phyloP scores from a whole-genome alignment of 192 early-diverging fungal genomes.

The Linnemannia schmuckeri region DNA sequence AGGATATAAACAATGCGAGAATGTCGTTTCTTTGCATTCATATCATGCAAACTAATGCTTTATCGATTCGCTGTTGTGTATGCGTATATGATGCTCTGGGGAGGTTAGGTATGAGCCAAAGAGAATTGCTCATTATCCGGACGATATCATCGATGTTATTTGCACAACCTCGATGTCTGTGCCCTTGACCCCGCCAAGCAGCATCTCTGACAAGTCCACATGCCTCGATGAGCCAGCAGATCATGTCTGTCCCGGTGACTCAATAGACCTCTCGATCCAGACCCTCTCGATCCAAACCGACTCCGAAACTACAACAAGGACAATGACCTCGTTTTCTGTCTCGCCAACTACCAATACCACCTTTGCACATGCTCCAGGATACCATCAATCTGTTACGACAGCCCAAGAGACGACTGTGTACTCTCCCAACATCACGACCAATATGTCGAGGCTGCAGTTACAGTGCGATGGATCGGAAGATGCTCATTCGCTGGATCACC shows the following conservation, averaged over 20 bases:
- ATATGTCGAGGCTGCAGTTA: neutral
- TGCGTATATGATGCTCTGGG: neutral
- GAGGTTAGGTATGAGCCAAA: neutral
- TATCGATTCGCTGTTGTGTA: neutral
- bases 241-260: neutral
- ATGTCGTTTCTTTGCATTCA: neutral
- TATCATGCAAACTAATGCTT: neutral
- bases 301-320: neutral
- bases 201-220: neutral
- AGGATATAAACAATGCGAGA: neutral
- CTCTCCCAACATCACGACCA: neutral
- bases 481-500: neutral
- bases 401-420: neutral
- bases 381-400: neutral
- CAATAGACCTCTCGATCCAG: neutral
- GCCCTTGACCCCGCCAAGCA: neutral
- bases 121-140: neutral
- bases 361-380: neutral
- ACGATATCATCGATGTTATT: neutral
- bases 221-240: neutral
- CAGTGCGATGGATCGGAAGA: neutral
- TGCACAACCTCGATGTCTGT: neutral
- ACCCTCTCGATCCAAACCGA: neutral
- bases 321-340: neutral
- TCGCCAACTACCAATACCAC: neutral